Base-by-base conservation (phyloP, 805 yeast species). In the Metschnikowia gelsemii region DNA sequence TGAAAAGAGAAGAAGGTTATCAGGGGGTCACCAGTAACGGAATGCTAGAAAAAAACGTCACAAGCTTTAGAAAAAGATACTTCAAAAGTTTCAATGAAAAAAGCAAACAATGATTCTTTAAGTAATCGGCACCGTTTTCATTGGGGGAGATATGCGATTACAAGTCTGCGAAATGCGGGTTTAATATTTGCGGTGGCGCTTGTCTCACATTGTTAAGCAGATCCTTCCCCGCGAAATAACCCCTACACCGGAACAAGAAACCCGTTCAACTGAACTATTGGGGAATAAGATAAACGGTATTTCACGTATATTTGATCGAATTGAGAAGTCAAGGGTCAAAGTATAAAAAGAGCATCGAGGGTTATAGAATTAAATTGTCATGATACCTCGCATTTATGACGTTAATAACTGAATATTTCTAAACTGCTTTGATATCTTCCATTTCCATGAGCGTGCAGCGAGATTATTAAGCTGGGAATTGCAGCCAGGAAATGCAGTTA, bases 1-100 rank as follows among this genome's bases (percentile, higher is more conserved):
- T 81, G 36, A 83, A 87, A 56, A 67, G 86, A 40, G 80, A 68
- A 17, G 63, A 52, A 0, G 56, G 49, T 5, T 79, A 73, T 57
- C 63, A 75, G 35, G 87, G 87, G 1, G 60, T 64, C 20, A 67
- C 73, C 3, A 62, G 60, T 33, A 66, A 66, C 38, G 72, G 75
- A 8, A 63, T 78, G 52, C 66, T 72, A 40, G 69, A 70, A 5
- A 55, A 63, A 11, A 73, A 76, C 45, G 81, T 83, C 20, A 63
- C 58, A 32, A 60, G 66, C 46, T 88, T 88, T 57, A 75, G 96
- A 56, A 85, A 82, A 24, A 72, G 90, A 48, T 89, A 88, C 57
- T 87, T 87, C 57, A 66, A 72, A 26, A 82, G 88, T 25, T 86
- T 86, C 58, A 75, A 66, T 47, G 65, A 59, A 42, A 58, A 55